Evolutionary conservation across 2,329 filamentous ascomycete genomes (phyloP).

Genomic region (Penicillium brevicompactum): DNA sequence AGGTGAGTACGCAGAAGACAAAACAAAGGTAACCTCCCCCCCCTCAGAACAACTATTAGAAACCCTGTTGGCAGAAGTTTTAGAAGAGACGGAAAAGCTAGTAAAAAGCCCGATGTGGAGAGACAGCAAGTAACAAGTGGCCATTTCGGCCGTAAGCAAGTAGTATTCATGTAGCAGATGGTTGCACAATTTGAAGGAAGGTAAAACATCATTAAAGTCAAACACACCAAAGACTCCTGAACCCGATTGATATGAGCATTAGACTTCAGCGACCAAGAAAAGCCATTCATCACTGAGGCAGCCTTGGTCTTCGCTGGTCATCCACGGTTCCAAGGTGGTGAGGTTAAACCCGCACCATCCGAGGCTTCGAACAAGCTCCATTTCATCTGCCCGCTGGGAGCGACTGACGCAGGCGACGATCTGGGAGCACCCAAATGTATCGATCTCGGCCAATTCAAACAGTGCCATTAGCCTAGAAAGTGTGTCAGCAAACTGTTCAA

Average conservation of each 20-base stretch:
- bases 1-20: no score
- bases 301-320: slow-evolving; percentile 48
- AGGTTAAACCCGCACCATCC: slow-evolving; percentile 93
- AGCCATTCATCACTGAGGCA: slow-evolving; percentile 78
- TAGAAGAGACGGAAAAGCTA: no score
- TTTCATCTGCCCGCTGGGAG: slow-evolving; percentile 61
- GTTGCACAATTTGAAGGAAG: background rate
- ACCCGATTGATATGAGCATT: slow-evolving; percentile 22
- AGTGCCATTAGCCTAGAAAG: slow-evolving; percentile 74
- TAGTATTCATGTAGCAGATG: background rate
- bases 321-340: slow-evolving; percentile 77
- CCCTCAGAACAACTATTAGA: no score
- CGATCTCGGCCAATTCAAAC: slow-evolving; percentile 80
- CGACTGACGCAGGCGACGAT: slow-evolving; percentile 83
- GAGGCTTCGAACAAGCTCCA: slow-evolving; percentile 73
- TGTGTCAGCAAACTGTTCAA: background rate
- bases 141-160: no score
- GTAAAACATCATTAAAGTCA: background rate
- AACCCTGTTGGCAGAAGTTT: no score
- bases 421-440: slow-evolving; percentile 70
- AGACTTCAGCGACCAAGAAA: slow-evolving; percentile 87
- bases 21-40: no score
- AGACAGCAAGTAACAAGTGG: no score
- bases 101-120: no score
- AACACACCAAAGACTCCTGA: background rate